Evolutionary conservation across 202 grass and related monocot genomes (phyloP), one percentile per base, ranked within the genome.

Genomic region (Panicum virgatum): DNA sequence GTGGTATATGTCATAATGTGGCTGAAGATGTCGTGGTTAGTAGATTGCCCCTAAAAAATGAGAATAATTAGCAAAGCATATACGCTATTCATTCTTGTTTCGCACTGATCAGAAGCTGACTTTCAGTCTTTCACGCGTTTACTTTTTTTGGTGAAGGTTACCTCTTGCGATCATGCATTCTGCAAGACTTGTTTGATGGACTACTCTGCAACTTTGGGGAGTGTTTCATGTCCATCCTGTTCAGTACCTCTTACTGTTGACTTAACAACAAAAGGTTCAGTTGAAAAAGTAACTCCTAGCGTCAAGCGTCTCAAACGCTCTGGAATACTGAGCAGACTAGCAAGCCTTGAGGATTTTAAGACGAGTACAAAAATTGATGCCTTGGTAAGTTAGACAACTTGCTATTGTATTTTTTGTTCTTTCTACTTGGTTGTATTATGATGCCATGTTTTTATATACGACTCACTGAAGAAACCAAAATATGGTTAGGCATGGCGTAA

Each of bases 281-380:
- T 64, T 64, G 76, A 81, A 75, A 89, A 80, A 71, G 37, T 77
- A 25, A 71, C 88, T 77, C 42, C 40, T 84, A 75, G 39, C 72
- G 60, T 75, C 29, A 95, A 95, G 79, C 74, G 92, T 51, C 66
- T 67, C 79, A 98, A 91, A 82, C 62, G 78, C 67, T 91, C 92
- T 62, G 89, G 96, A 72, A 98, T 98, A 86, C 76, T 98, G 66
- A 73, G 75, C 74, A 92, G 92, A 67, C 54, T 98, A 80, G 82
- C 83, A 46, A 75, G 20, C 67, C 82, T 96, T 68, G 66, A 64
- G 43, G 83, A 88, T 79, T 98, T 96, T 66, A 89, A 93, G 83
- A 93, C 92, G 2, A 96, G 92, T 77, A 96, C 96, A 40, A 98
- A 98, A 80, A 98, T 98, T 54, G 96, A 98, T 81, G 96, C 96